Conservation (phyloP, 805 yeast species). For the Myxozyma melibiosi region DNA sequence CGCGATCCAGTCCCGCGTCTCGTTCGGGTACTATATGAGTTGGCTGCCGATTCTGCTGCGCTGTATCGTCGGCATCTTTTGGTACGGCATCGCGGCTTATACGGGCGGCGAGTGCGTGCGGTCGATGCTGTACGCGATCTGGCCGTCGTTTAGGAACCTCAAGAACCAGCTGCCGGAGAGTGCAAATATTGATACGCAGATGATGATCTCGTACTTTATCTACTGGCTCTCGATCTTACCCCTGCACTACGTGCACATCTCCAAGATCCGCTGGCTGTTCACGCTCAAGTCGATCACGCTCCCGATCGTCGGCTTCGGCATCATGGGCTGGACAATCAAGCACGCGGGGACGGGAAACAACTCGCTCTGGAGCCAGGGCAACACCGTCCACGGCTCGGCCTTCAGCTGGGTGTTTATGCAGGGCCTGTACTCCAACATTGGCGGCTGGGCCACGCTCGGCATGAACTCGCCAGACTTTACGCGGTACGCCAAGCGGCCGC, state of each 20-base stretch:
- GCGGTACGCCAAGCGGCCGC: conserved; percentile 46
- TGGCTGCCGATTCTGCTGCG: conserved; percentile 75
- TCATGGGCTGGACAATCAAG: conserved; percentile 72
- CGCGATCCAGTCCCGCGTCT: conserved; percentile 73
- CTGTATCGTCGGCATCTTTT: conserved; percentile 81
- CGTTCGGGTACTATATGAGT: conserved; percentile 87
- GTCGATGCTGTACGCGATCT: conserved; percentile 58
- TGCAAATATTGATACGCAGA: conserved; percentile 45
- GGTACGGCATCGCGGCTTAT: conserved; percentile 87
- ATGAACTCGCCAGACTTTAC: conserved; percentile 54
- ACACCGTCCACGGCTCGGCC: conserved; percentile 44
- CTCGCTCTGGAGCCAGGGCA: conserved; percentile 54
- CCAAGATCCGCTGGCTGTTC: conserved; percentile 76
- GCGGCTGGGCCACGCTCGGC: conserved; percentile 45
- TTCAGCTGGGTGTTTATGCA: conserved; percentile 47
- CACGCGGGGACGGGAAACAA: conserved; percentile 79
- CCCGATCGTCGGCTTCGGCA: conserved; percentile 70
- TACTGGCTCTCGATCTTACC: conserved; percentile 70
- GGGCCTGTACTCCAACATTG: conserved; percentile 56
- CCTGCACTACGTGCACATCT: conserved; percentile 77
- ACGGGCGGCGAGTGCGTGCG: conserved; percentile 79
- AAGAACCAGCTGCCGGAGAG: conserved; percentile 27
- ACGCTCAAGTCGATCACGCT: conserved; percentile 64
- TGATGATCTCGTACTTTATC: conserved; percentile 67
- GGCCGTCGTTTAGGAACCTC: conserved; percentile 19